Conservation (phyloP, 345 rosid genomes). For the Euphorbia pulcherrima region DNA sequence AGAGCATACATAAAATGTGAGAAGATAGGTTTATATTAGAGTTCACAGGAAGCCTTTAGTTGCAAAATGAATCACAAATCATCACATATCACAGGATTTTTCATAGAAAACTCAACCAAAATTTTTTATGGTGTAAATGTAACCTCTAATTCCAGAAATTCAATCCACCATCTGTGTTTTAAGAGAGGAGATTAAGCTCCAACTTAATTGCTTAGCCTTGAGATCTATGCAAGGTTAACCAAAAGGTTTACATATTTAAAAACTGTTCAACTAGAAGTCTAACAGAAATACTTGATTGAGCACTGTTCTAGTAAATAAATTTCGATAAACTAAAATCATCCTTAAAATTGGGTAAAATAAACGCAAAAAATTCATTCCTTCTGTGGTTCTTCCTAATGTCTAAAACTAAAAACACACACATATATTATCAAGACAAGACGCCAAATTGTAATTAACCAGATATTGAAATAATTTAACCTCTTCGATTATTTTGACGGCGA, state of each 20-base stretch:
- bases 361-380: neutral
- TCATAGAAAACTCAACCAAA: neutral
- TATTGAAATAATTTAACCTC: slow-evolving; percentile 48
- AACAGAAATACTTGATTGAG: neutral
- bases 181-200: neutral
- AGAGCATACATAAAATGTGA: neutral
- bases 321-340: neutral
- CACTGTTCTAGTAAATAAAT: neutral
- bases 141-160: neutral
- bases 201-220: neutral
- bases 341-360: neutral
- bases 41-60: neutral
- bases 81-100: neutral
- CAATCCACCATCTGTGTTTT: neutral
- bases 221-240: neutral
- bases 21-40: neutral
- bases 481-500: slow-evolving; percentile 78
- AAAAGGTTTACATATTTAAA: too few species aligned
- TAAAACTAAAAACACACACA: neutral
- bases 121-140: neutral
- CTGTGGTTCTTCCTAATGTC: neutral
- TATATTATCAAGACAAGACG: neutral
- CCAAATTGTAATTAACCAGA: neutral
- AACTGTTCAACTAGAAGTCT: neutral
- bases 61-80: neutral